Conservation (phyloP, 331 rosid genomes). For the Malus hybrid region DNA sequence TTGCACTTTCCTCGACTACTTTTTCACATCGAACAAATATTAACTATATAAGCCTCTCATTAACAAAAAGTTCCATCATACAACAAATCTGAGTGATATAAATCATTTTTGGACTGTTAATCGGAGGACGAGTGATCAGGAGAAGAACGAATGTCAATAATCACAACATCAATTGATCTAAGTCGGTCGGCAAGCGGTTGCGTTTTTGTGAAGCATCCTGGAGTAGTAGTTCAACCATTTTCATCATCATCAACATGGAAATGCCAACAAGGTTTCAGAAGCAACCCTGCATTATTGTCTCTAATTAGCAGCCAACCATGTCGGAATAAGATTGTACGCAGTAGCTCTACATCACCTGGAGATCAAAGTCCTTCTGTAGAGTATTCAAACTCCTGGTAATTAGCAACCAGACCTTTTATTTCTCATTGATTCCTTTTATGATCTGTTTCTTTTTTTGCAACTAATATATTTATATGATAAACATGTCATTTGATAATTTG, state of each 20-base stretch:
- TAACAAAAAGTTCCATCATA: neutral
- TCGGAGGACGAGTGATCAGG: neutral
- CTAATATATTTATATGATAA: too few relatives aligned
- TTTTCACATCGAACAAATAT: neutral
- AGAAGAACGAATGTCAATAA: neutral
- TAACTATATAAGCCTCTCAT: neutral
- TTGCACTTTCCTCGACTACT: neutral
- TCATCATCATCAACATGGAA: neutral
- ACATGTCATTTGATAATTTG: too few relatives aligned
- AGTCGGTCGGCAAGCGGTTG: neutral
- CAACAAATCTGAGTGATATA: neutral
- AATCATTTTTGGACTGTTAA: neutral
- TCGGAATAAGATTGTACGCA: constrained; percentile 5
- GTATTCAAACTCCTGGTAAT: constrained; percentile 13
- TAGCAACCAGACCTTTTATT: neutral
- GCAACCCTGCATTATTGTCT: neutral
- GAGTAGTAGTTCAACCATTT: neutral
- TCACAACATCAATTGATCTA: neutral
- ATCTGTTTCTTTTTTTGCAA: too few relatives aligned
- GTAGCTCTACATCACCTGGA: constrained; percentile 1
- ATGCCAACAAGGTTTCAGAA: neutral
- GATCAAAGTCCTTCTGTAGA: neutral
- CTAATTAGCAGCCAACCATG: neutral
- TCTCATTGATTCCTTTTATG: too few relatives aligned
- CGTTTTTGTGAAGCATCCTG: neutral